Base-by-base conservation (phyloP, 2,329 filamentous ascomycete genomes). In the Ceratocystis smalleyi region DNA sequence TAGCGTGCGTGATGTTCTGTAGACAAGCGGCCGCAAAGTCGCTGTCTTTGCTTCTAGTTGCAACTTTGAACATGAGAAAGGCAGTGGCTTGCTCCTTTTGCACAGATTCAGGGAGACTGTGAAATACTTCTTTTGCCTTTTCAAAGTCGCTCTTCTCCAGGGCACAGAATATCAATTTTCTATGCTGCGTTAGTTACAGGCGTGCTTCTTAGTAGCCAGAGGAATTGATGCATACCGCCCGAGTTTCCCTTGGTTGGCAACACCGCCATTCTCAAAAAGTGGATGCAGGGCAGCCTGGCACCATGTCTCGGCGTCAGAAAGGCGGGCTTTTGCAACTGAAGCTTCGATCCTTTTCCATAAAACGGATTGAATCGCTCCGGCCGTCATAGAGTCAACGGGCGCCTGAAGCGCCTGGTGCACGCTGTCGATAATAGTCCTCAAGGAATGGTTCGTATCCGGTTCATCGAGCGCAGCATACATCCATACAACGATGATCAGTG, bases 341-440 rank as follows among this genome's bases (percentile, higher is more conserved):
- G 77, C 73, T 62, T 91, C 87, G n/a, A 88, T 77, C 30, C 79
- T 81, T 73, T 90, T 94, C 90, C 91, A 96, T 2, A 96, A 75
- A 2, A 96, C 84, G 43, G 83, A 87, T 69, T 89, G 86, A 5
- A 82, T 81, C 43, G 86, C 85, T 67, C 84, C 82, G 12, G 87
- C 83, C 5, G 84, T 83, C 67, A 82, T 79, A 3, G 81, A 73
- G 24, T 80, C 77, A 3, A 95, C 71, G 0, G 78, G 71, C 1
- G 74, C 73, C 4, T 75, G 72, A 3, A 80, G 73, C 19, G 74
- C 75, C 1, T 76, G 73, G 1, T 77, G 70, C 0, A 88, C 71
- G 7, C 66, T 64, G 7, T 70, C 67, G 12, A 75, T 43, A 1
- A 54, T 59, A 4, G 65, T 62, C 3, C 64, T 49, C 30, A 68